Evolutionary conservation across 257 asterid species (phyloP).

Genomic region (Nicotiana obtusifolia): DNA sequence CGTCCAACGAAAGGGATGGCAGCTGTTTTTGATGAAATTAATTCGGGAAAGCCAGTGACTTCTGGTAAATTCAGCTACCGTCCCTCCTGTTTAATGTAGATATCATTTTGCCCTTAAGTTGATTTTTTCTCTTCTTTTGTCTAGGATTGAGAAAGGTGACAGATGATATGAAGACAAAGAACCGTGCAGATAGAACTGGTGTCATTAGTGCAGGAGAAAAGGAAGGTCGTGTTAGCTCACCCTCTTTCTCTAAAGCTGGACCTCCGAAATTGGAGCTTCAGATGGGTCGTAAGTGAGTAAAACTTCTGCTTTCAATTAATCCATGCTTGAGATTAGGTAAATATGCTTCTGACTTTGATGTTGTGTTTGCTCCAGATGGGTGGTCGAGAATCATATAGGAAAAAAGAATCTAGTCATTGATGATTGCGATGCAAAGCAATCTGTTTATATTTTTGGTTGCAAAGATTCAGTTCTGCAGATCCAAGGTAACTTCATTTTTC

Average conservation of each 20-base stretch:
- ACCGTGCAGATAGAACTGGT: slow-evolving; percentile 72
- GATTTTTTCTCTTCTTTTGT: background rate
- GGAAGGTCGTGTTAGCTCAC: slow-evolving; percentile 40
- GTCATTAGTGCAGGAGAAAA: slow-evolving; percentile 53
- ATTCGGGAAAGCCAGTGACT: slow-evolving; percentile 71
- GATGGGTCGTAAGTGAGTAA: slow-evolving; percentile 99
- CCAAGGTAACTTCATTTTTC: slow-evolving; percentile 52
- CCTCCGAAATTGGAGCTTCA: slow-evolving; percentile 97
- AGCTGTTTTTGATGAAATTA: slow-evolving; percentile 89
- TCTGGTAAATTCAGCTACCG: slow-evolving; percentile 42
- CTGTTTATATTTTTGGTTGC: slow-evolving; percentile 90
- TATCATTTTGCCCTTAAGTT: background rate
- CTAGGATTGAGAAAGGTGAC: slow-evolving; percentile 91
- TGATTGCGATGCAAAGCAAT: slow-evolving; percentile 92
- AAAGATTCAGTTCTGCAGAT: slow-evolving; percentile 86
- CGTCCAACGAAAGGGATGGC: slow-evolving; percentile 86
- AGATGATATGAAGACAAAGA: slow-evolving; percentile 92
- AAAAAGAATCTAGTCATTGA: slow-evolving; percentile 69
- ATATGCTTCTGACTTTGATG: background rate
- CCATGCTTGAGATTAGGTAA: background rate
- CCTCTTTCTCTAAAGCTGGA: slow-evolving; percentile 67
- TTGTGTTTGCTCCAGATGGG: slow-evolving; percentile 63
- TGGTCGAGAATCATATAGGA: slow-evolving; percentile 94
- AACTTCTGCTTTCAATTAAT: background rate
- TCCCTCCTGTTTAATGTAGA: background rate